Evolutionary conservation across 345 rosid genomes (phyloP).

Genomic region (Populus davidiana): DNA sequence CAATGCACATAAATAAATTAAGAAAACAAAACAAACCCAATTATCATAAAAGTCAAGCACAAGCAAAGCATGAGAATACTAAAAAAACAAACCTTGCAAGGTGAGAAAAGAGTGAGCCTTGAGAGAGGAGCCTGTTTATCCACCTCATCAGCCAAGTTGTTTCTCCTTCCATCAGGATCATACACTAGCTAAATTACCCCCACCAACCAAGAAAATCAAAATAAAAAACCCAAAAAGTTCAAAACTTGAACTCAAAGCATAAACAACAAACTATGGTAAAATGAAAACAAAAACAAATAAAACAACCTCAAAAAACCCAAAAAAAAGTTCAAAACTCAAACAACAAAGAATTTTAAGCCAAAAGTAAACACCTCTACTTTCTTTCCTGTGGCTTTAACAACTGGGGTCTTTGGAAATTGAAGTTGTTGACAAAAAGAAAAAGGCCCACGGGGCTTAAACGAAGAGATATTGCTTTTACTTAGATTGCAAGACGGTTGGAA

Average conservation of each 20-base stretch:
- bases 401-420: slow-evolving; percentile 32
- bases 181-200: slow-evolving; percentile 57
- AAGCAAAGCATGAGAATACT: background rate
- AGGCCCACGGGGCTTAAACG: slow-evolving; percentile 20
- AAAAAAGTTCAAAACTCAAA: background rate
- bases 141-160: slow-evolving; percentile 70
- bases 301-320: background rate
- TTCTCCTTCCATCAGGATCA: slow-evolving; percentile 76
- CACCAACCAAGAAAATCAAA: slow-evolving; percentile 7
- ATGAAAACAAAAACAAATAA: background rate
- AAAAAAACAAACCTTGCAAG: slow-evolving; percentile 67
- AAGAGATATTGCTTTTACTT: slow-evolving; percentile 25
- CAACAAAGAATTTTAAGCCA: background rate
- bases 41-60: slow-evolving; percentile 5
- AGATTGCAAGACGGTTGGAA: slow-evolving; percentile 26
- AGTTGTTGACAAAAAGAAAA: slow-evolving; percentile 25
- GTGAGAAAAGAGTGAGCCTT: slow-evolving; percentile 88
- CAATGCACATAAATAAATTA: background rate
- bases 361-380: slow-evolving; percentile 51
- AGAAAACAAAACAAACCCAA: background rate
- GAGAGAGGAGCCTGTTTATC: slow-evolving; percentile 86
- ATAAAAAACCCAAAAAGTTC: background rate
- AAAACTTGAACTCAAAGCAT: background rate
- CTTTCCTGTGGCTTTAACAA: slow-evolving; percentile 50
- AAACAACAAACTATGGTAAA: background rate